Evolutionary conservation across 306 rosid genomes (phyloP), one percentile per base, ranked within the genome.

Genomic region (Ceratonia siliqua): DNA sequence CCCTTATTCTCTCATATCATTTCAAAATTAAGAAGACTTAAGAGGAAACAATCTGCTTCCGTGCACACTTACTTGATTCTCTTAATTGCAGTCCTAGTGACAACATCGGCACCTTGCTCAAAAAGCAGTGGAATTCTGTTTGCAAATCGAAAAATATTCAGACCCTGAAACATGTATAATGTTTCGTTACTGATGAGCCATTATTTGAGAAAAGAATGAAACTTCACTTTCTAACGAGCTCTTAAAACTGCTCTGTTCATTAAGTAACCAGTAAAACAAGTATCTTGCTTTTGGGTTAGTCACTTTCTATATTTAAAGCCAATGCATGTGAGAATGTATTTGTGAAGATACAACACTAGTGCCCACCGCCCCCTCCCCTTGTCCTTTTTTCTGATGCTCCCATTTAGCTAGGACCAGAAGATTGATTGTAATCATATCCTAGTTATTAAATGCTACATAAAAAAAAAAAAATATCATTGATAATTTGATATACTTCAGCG

Each of bases 41-140:
- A 33, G 42, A 10, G 61, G 66, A 70, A 69, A 73, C 25, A 48
- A 56, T 17, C 28, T 50, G 69, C 36, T 76, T 55, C 67, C 38
- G 43, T 11, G 12, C 48, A 32, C 12, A 68, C 92, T 68, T 83
- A 91, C 97, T 91, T 94, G 85, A 94, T 94, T 82, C 98, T 88
- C 90, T 91, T 91, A n/a, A 84, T 86, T 61, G 96, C 90, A 6
- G 94, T 94, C 83, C 98, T 84, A 75, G 97, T 94, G 61, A 94
- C 98, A 61, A 94, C 98, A 80, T 94, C 98, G 15, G 98, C 98
- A 55, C 98, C 98, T 87, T 94, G 98, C 94, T 94, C 98, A 74
- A 94, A 94, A 82, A 94, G 98, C 77, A 94, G 96, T n/a, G 98
- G 98, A 73, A 94, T 94, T 64, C 98, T 93, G 56, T 94, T 94